Evolutionary conservation across 345 rosid species (phyloP).

Genomic region (Salix arbutifolia): DNA sequence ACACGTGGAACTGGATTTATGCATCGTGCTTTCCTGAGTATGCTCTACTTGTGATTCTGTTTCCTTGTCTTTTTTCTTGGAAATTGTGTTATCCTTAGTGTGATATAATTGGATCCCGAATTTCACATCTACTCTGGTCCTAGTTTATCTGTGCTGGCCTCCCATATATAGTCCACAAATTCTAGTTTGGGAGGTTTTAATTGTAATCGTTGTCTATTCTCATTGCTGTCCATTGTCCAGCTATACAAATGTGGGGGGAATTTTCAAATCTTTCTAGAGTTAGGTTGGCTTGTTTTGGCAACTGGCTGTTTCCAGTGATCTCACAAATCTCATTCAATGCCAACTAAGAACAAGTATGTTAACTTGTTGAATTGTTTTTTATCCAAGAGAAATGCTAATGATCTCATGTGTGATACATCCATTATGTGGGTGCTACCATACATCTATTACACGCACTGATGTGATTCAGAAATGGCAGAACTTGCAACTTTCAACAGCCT

Average conservation of each 20-base stretch:
- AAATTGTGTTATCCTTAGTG: neutral
- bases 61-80: neutral
- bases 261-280: neutral
- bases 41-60: conserved; percentile 12
- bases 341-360: no score
- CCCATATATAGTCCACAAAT: neutral
- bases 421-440: no score
- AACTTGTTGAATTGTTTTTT: no score
- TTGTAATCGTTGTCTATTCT: no score
- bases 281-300: neutral
- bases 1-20: conserved; percentile 98
- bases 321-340: no score
- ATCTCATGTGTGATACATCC: no score
- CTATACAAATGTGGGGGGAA: neutral
- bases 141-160: neutral
- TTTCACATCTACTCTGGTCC: neutral
- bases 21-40: conserved; percentile 98
- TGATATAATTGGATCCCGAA: neutral
- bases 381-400: no score
- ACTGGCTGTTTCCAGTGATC: no score
- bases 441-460: no score
- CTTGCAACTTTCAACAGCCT: no score
- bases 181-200: neutral
- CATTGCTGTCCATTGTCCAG: neutral
- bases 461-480: no score